These are phyloP conservation scores for Prunus davidiana DNA, from an alignment of 306 rosid genomes.

Conservation along the genomic window DNA sequence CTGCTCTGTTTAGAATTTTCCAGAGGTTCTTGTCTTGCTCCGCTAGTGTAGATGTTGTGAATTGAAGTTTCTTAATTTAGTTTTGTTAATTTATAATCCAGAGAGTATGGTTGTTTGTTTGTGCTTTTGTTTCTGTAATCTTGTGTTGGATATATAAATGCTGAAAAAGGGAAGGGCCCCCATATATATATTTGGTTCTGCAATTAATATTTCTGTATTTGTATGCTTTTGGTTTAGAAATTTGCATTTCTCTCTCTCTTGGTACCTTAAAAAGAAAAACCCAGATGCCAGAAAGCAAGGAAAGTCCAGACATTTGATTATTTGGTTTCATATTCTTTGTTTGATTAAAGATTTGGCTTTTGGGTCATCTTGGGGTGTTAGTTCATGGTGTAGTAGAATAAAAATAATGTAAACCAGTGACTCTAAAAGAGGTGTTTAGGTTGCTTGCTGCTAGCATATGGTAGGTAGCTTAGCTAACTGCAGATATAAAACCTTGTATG, in stretches of 20 bases:
- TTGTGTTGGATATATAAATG: background rate
- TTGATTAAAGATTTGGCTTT: background rate
- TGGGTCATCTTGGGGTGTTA: background rate
- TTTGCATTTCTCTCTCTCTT: background rate
- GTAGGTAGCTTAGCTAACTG: constrained; percentile 9
- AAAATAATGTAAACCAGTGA: background rate
- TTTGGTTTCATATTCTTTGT: background rate
- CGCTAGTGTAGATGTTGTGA: constrained; percentile 64
- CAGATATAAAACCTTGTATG: background rate
- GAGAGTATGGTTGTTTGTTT: background rate
- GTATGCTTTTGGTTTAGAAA: background rate
- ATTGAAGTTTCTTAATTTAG: constrained; percentile 8
- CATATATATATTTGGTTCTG: background rate
- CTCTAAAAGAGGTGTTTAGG: background rate
- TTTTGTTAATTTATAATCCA: constrained; percentile 20
- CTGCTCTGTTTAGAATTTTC: constrained; percentile 55
- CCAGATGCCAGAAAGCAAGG: background rate
- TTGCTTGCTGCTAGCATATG: background rate
- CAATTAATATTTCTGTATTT: background rate
- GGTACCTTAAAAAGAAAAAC: background rate
- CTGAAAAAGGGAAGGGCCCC: background rate
- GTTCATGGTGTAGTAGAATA: background rate
- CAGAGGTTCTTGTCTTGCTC: constrained; percentile 63
- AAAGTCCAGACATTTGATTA: background rate
- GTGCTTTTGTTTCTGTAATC: background rate